Percentiles rank a stretch among this genome's conserved stretches.
Evolutionary conservation across 2,329 filamentous ascomycete genomes (phyloP).

Genomic region (Dactylellina sp.): DNA sequence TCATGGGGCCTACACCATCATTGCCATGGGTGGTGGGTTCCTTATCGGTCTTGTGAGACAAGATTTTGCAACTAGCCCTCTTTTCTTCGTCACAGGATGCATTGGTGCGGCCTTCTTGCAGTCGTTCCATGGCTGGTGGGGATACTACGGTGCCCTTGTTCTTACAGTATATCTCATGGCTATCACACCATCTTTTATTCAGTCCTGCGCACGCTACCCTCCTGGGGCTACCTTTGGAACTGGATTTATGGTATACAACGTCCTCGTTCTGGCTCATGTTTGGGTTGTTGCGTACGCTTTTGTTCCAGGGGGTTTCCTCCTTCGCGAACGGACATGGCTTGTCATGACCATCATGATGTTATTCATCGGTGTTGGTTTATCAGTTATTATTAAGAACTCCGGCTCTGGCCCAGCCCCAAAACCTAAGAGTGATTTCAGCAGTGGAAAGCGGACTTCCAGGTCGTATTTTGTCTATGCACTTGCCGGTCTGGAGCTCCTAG

Average conservation of each 20-base stretch:
- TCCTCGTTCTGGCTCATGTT: constrained; percentile 95
- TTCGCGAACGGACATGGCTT: constrained; percentile 95
- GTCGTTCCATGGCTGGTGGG: constrained; percentile 76
- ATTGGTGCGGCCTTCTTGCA: constrained; percentile 75
- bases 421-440: constrained; percentile 57
- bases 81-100: constrained; percentile 80
- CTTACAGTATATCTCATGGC: constrained; percentile 85
- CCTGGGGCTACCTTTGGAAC: constrained; percentile 86
- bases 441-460: constrained; percentile 66
- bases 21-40: constrained; percentile 86
- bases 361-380: constrained; percentile 84
- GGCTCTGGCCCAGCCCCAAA: constrained; percentile 44
- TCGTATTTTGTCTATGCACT: constrained; percentile 79
- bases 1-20: constrained; percentile 88
- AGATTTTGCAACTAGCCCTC: constrained; percentile 79
- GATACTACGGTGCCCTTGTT: constrained; percentile 84
- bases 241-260: constrained; percentile 90
- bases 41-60: constrained; percentile 80
- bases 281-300: constrained; percentile 99
- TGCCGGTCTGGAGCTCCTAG: constrained; percentile 80
- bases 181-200: constrained; percentile 78
- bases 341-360: constrained; percentile 89
- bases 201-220: constrained; percentile 78
- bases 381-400: constrained; percentile 68
- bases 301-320: constrained; percentile 89